Conservation (phyloP, 495 filamentous ascomycete genomes). For the Lasiosphaeria ovina region DNA sequence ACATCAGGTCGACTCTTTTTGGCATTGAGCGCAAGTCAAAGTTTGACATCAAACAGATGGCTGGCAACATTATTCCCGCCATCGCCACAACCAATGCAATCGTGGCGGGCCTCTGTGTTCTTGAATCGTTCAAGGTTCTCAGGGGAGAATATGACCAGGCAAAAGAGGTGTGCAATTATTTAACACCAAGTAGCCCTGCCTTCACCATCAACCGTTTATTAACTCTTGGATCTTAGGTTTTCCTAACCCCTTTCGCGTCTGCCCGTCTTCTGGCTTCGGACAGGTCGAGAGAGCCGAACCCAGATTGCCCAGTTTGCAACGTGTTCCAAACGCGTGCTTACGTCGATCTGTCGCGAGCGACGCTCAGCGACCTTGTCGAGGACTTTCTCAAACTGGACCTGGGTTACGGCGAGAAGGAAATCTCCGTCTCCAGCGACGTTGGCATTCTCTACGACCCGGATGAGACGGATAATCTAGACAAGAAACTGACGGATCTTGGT, state of each 20-base stretch:
- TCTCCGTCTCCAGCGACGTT: conserved; percentile 70
- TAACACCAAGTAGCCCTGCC: not conserved
- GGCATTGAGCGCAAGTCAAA: conserved; percentile 84
- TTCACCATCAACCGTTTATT: not conserved
- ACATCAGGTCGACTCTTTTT: conserved; percentile 81
- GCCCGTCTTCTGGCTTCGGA: conserved; percentile 75
- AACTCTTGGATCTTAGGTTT: conserved; percentile 50
- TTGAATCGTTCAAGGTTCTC: conserved; percentile 91
- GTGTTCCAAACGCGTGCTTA: conserved; percentile 62
- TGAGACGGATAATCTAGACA: conserved; percentile 77
- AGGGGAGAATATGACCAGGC: conserved; percentile 65
- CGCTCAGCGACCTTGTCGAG: conserved; percentile 78
- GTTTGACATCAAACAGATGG: conserved; percentile 99
- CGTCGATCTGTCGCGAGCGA: conserved; percentile 72
- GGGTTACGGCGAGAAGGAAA: conserved; percentile 76
- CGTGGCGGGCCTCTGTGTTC: conserved; percentile 86
- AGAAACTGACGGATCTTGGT: conserved; percentile 77
- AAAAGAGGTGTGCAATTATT: conserved; percentile 37
- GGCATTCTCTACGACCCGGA: conserved; percentile 84
- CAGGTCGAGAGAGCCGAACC: conserved; percentile 69
- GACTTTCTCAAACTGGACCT: conserved; percentile 64
- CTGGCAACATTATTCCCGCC: conserved; percentile 96
- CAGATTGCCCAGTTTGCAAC: conserved; percentile 78
- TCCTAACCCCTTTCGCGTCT: conserved; percentile 77
- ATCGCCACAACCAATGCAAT: conserved; percentile 99